Base-by-base conservation (phyloP, 1,284 basidiomycete genomes). In the Cutaneotrichosporon arboriforme region DNA sequence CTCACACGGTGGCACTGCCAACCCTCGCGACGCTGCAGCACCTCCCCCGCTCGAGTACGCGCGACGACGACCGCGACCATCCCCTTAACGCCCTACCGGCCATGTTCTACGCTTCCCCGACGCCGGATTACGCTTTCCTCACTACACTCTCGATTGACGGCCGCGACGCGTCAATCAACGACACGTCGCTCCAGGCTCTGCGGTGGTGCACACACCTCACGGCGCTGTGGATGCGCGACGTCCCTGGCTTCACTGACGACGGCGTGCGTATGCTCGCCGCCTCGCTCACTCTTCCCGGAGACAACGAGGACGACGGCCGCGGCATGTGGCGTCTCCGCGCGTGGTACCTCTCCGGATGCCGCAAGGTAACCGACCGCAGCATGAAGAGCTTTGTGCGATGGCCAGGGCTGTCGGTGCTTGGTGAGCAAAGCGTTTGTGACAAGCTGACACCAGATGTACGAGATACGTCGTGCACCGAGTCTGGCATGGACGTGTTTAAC, bases 331-430 rank as follows among this genome's bases (percentile, higher is more conserved):
- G 61, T 13, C 52, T 68, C 4, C 45, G 65, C 31, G 67, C 59
- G 20, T 64, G 62, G 64, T 66, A 51, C 41, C 43, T 68, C 22
- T 21, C 40, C 3, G 58, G 60, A 10, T 65, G 61, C 36, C 54
- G 36, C 41, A 47, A 52, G 2, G 53, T 73, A 1, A 47, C 51
- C 10, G 71, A 73, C 51, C 48, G 54, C 21, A 55, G 57, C 2
- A 64, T 70, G 63, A 50, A 49, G 23, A 41, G 49, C 7, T 63
- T 73, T 18, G 66, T 64, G 0, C 58, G 63, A 7, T 70, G 65
- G 62, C 69, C 69, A 0, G 71, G 71, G 1, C 54, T 73, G 34
- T 53, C 61, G 4, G 36, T 69, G 15, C 52, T 73, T 1, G 69
- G 68, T 69, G 51, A 51, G 67, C 20, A 57, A 3, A 8, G 15